A percentile compares a stretch with the other conserved stretches of the same genome.
Conservation (phyloP, 257 asterid genomes). For the Salvia hispanica region DNA sequence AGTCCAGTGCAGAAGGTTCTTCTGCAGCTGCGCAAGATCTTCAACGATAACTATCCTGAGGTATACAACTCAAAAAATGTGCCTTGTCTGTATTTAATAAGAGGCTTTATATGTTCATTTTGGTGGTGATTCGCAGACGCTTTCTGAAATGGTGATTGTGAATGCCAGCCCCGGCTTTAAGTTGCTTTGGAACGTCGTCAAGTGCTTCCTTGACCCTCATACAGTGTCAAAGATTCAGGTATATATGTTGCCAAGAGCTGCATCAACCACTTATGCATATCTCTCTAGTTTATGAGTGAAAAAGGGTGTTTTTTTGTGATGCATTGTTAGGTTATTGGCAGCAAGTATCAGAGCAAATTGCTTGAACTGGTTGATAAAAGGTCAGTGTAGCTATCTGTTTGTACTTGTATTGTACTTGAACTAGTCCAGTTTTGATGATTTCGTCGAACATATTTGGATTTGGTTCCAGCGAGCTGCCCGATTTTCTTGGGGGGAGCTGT, state of each 20-base stretch:
- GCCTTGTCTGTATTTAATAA: background rate
- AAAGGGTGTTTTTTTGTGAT: background rate
- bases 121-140: constrained; percentile 40
- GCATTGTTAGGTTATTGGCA: constrained; percentile 54
- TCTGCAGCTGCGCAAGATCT: constrained; percentile 55
- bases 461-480: constrained; percentile 59
- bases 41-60: constrained; percentile 51
- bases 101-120: background rate
- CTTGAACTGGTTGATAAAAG: constrained; percentile 55
- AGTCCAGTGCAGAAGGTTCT: constrained; percentile 57
- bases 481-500: constrained; percentile 63
- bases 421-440: background rate
- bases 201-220: constrained; percentile 57
- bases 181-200: constrained; percentile 58
- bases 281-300: background rate
- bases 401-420: background rate
- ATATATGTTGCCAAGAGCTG: constrained; percentile 10
- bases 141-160: constrained; percentile 50
- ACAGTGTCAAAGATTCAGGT: constrained; percentile 60
- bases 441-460: background rate
- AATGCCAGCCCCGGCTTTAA: constrained; percentile 64
- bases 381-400: constrained; percentile 29
- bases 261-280: background rate
- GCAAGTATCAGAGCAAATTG: constrained; percentile 47
- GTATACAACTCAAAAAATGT: constrained; percentile 25